Evolutionary conservation across 371 early-diverging fungal species (phyloP).

Genomic region (Mucor irregularis): DNA sequence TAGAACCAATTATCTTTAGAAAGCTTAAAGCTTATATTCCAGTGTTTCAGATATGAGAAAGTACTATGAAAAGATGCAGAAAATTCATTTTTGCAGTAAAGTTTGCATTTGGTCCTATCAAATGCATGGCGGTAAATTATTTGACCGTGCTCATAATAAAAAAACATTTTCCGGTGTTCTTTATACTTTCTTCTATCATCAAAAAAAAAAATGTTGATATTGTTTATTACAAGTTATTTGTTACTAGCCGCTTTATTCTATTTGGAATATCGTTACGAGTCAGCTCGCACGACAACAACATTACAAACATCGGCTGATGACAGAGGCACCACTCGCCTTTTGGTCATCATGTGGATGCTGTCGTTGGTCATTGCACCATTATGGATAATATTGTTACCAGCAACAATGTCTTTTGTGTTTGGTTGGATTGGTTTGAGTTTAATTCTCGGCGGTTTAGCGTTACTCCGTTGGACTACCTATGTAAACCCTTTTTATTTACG

Average conservation of each 20-base stretch:
- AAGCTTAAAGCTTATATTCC: too few species aligned
- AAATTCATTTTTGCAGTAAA: too few species aligned
- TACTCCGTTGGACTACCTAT: constrained; percentile 36
- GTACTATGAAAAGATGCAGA: too few species aligned
- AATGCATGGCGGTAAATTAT: too few species aligned
- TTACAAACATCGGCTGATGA: constrained; percentile 38
- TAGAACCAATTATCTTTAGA: too few species aligned
- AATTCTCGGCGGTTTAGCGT: constrained; percentile 22
- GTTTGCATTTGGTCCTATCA: too few species aligned
- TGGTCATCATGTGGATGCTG: constrained; percentile 19
- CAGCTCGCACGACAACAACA: constrained; percentile 14
- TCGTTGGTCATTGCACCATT: constrained; percentile 14
- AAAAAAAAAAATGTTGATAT: background rate
- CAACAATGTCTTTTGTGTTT: background rate
- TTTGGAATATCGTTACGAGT: constrained; percentile 32
- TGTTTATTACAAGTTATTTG: constrained; percentile 4
- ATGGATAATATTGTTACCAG: constrained; percentile 13
- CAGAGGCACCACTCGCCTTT: constrained; percentile 26
- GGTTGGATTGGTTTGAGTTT: constrained; percentile 28
- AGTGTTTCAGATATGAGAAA: too few species aligned
- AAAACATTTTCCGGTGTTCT: too few species aligned
- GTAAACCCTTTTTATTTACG: constrained; percentile 42
- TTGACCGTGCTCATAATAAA: too few species aligned
- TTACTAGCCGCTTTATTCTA: constrained; percentile 21
- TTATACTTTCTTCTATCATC: too few species aligned